Evolutionary conservation across 2,329 filamentous ascomycete genomes (phyloP).

Genomic region (Sporothrix humicola): DNA sequence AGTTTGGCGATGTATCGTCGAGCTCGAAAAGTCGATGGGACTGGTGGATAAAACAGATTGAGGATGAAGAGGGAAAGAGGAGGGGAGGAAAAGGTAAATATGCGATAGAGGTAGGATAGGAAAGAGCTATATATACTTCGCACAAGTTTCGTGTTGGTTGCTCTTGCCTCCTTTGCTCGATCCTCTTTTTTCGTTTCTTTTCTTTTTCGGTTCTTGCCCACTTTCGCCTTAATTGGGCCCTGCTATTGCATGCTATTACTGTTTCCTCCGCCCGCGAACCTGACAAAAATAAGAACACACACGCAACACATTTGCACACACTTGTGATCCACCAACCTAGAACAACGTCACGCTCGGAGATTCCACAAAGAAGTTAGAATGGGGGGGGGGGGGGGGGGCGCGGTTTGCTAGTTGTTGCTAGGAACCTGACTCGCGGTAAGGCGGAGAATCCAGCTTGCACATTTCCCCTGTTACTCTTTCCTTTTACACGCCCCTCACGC

Average conservation of each 20-base stretch:
- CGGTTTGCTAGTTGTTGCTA: not conserved
- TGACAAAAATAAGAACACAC: constrained; percentile 13
- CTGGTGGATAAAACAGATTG: not conserved
- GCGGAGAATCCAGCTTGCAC: not conserved
- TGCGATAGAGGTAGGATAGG: not conserved
- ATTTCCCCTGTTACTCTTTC: constrained; percentile 9
- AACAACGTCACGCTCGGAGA: not conserved
- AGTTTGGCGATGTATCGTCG: not conserved
- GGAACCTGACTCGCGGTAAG: constrained; percentile 17
- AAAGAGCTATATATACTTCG: constrained; percentile 24
- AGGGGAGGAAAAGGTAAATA: not conserved
- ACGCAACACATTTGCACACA: not conserved
- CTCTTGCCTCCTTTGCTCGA: not conserved
- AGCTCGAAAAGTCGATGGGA: not conserved
- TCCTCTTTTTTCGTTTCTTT: not conserved
- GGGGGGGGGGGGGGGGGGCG: too few species aligned
- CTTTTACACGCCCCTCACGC: constrained; percentile 16
- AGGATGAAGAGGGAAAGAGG: not conserved
- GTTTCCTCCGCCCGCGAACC: not conserved
- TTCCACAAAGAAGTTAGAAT: constrained; percentile 10
- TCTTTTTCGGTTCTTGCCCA: not conserved
- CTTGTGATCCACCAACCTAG: constrained; percentile 10
- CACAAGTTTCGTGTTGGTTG: not conserved
- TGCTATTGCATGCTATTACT: constrained; percentile 16
- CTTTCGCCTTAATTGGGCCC: not conserved